A percentile compares a stretch with the other conserved stretches of the same genome.
phyloP scores from a whole-genome alignment of 2,329 filamentous ascomycete genomes.

The Dothistroma pini region DNA sequence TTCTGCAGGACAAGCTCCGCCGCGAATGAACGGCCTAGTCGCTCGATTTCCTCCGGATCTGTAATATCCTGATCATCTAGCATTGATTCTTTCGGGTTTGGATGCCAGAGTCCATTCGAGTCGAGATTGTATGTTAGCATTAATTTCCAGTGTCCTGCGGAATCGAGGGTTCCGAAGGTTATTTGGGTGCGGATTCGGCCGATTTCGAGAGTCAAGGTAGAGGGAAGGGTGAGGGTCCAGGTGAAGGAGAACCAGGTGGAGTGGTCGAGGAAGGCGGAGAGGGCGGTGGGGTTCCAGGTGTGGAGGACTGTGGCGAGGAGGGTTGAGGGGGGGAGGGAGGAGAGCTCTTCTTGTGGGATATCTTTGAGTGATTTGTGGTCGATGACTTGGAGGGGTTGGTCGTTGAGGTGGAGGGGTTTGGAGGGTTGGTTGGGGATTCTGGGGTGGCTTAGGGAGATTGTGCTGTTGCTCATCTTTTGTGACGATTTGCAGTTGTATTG shows the following conservation, averaged over 20 bases:
- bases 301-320: constrained; percentile 22
- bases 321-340: neutral
- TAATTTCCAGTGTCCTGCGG: constrained; percentile 17
- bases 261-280: constrained; percentile 20
- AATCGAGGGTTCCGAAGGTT: constrained; percentile 19
- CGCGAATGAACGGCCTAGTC: constrained; percentile 6
- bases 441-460: neutral
- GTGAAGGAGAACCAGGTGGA: constrained; percentile 24
- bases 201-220: constrained; percentile 19
- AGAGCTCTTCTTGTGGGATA: no score
- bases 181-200: constrained; percentile 21
- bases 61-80: constrained; percentile 27
- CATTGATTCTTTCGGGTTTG: constrained; percentile 20
- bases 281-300: constrained; percentile 20
- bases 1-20: constrained; percentile 14
- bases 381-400: neutral
- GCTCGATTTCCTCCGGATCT: constrained; percentile 14
- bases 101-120: constrained; percentile 12
- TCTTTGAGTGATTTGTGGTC: neutral
- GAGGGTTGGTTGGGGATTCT: neutral
- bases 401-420: neutral
- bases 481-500: neutral
- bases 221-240: constrained; percentile 16
- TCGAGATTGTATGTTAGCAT: constrained; percentile 18
- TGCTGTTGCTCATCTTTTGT: neutral